These are phyloP conservation scores for Macrocybe gigantea DNA, from an alignment of 768 basidiomycete species.

Conservation along the genomic window DNA sequence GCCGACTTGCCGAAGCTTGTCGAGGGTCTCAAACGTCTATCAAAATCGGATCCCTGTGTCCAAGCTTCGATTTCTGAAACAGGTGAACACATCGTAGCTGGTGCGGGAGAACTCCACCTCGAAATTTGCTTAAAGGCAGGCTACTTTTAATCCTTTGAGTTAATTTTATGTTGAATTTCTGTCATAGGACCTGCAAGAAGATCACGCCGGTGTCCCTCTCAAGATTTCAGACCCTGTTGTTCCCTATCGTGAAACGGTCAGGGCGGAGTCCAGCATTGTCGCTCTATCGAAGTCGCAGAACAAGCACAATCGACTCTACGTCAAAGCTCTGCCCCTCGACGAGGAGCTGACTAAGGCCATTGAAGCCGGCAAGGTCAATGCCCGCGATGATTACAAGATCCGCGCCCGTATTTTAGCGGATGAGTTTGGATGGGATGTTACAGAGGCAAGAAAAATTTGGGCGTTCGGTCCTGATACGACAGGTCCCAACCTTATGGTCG, in stretches of 20 bases:
- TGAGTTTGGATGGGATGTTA: constrained; percentile 97
- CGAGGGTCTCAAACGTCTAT: constrained; percentile 99
- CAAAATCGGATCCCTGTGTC: constrained; percentile 99
- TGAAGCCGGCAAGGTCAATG: constrained; percentile 74
- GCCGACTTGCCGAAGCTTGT: constrained; percentile 98
- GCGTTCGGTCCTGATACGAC: constrained; percentile 99
- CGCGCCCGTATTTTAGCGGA: constrained; percentile 96
- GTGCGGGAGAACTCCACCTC: constrained; percentile 98
- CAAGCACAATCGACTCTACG: constrained; percentile 99
- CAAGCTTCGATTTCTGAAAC: constrained; percentile 89
- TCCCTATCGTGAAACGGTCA: constrained; percentile 96
- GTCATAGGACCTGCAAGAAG: constrained; percentile 91
- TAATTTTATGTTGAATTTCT: background rate
- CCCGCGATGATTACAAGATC: constrained; percentile 97
- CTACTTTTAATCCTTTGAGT: background rate
- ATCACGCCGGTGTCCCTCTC: constrained; percentile 98
- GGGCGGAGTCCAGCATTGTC: constrained; percentile 89
- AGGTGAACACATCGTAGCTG: constrained; percentile 98
- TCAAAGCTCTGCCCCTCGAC: constrained; percentile 88
- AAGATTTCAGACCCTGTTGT: constrained; percentile 98
- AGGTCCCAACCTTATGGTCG: constrained; percentile 94
- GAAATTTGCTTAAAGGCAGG: constrained; percentile 97
- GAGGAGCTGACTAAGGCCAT: constrained; percentile 95
- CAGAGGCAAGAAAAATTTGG: constrained; percentile 99
- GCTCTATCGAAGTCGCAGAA: constrained; percentile 99